Conservation (phyloP, 2,329 filamentous ascomycete genomes). For the Pseudovirgaria hyperparasitica region DNA sequence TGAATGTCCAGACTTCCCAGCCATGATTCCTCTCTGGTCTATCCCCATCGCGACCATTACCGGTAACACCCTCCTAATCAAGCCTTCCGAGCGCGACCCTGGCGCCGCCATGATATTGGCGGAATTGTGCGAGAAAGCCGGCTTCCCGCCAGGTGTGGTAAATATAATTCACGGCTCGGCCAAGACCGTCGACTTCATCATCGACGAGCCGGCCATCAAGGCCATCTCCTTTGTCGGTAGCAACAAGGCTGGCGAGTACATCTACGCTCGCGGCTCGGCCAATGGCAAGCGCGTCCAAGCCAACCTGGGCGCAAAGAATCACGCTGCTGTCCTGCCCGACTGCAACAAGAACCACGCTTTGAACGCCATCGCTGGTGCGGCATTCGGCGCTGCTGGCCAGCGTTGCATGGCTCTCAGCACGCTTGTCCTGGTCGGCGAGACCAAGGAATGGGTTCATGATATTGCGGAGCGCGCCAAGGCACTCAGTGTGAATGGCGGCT, state of each 20-base stretch:
- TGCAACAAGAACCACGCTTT: constrained; percentile 84
- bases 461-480: constrained; percentile 62
- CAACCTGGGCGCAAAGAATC: constrained; percentile 81
- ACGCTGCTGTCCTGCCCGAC: constrained; percentile 71
- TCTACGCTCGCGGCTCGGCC: constrained; percentile 63
- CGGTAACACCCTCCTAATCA: constrained; percentile 73
- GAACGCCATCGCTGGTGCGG: constrained; percentile 71
- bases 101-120: constrained; percentile 77
- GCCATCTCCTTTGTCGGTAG: constrained; percentile 76
- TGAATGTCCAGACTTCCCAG: constrained; percentile 56
- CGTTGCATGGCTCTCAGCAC: constrained; percentile 80
- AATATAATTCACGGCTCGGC: constrained; percentile 75
- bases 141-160: constrained; percentile 69
- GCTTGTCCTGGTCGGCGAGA: constrained; percentile 72
- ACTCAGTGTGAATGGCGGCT: constrained; percentile 66
- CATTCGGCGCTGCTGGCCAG: constrained; percentile 75
- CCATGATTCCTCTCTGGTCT: constrained; percentile 88
- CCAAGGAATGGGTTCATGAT: constrained; percentile 69
- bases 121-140: constrained; percentile 66
- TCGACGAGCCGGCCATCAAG: constrained; percentile 76
- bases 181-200: constrained; percentile 72
- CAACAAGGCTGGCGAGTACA: constrained; percentile 84
- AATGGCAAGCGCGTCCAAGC: constrained; percentile 83
- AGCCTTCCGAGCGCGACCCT: constrained; percentile 76
- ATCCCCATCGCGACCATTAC: constrained; percentile 76